A percentile compares a stretch with the other conserved stretches of the same genome.
phyloP scores from a whole-genome alignment of 2,329 filamentous ascomycete species.

The Metarhizium humberi region DNA sequence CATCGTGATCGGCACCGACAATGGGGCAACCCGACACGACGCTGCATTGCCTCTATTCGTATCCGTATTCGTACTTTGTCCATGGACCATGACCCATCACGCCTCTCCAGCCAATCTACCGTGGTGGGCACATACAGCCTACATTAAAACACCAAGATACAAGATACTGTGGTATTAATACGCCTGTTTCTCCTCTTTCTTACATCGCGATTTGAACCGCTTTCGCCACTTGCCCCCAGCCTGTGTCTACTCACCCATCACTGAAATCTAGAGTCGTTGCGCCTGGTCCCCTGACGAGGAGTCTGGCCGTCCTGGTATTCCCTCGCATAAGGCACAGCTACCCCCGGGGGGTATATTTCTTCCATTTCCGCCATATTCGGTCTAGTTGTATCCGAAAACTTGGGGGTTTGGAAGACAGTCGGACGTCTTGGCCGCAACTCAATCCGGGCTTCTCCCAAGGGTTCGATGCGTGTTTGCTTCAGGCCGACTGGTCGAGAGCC shows the following conservation, averaged over 20 bases:
- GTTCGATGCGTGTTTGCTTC: neutral
- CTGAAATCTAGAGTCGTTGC: neutral
- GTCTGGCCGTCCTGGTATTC: neutral
- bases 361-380: neutral
- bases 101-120: too few species aligned
- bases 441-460: neutral
- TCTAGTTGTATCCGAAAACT: neutral
- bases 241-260: neutral
- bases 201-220: too few species aligned
- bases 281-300: neutral
- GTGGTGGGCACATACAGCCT: too few species aligned
- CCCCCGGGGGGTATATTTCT: slow-evolving; percentile 1
- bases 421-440: neutral
- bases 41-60: too few species aligned
- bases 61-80: too few species aligned
- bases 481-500: slow-evolving; percentile 8
- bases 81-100: too few species aligned
- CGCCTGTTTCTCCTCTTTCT: too few species aligned
- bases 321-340: neutral
- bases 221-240: too few species aligned
- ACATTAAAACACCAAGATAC: too few species aligned
- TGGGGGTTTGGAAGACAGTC: neutral
- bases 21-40: too few species aligned
- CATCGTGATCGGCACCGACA: too few species aligned
- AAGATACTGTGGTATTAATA: too few species aligned